Evolutionary conservation across 305 asterid genomes (phyloP).

Genomic region (Fraxinus platypoda): DNA sequence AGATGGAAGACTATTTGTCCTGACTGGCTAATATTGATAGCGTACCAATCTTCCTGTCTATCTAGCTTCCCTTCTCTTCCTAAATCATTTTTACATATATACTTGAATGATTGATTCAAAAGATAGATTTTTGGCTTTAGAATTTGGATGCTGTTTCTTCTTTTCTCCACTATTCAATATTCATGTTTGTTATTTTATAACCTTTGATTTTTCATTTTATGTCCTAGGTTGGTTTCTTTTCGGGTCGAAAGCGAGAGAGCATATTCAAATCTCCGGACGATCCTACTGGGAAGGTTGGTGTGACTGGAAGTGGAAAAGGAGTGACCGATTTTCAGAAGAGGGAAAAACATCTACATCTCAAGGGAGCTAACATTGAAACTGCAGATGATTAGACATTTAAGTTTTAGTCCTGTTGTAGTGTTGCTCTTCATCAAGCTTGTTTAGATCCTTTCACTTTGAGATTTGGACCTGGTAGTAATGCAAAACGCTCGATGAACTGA

Average conservation of each 20-base stretch:
- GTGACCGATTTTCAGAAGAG: conserved; percentile 92
- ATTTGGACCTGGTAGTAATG: neutral
- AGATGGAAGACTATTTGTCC: neutral
- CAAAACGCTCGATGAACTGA: neutral
- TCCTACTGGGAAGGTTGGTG: conserved; percentile 94
- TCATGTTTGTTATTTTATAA: neutral
- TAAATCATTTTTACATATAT: neutral
- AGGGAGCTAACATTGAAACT: conserved; percentile 72
- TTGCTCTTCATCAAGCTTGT: conserved; percentile 21
- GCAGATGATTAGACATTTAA: conserved; percentile 47
- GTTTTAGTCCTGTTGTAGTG: neutral
- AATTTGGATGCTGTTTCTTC: neutral
- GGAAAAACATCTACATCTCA: conserved; percentile 94
- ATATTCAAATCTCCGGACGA: conserved; percentile 96
- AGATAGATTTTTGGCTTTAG: neutral
- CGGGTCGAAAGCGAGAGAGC: conserved; percentile 97
- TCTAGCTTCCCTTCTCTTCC: neutral
- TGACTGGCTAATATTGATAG: neutral
- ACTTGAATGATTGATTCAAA: neutral
- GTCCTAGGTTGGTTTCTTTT: conserved; percentile 84
- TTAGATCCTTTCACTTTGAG: conserved; percentile 12
- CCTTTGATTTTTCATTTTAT: conserved; percentile 6
- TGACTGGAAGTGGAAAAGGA: conserved; percentile 96
- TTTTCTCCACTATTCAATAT: neutral
- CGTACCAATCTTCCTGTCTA: neutral